Percentiles rank a stretch among this genome's conserved stretches.
Conservation (phyloP, 2,329 filamentous ascomycete species). For the Gaeumannomyces sp. region DNA sequence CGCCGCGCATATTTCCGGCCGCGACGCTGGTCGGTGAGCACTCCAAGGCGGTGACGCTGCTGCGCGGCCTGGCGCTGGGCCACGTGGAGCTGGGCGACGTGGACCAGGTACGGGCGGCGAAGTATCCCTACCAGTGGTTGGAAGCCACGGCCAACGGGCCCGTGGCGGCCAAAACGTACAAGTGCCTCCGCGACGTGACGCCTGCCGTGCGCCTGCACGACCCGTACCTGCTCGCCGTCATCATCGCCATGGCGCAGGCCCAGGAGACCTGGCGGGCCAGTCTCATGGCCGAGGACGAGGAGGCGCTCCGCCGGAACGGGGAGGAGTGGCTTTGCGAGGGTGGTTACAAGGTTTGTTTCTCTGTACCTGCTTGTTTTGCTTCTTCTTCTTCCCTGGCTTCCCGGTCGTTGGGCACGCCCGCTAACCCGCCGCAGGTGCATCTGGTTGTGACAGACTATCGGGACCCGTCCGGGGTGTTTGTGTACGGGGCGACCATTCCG, state of each 20-base stretch:
- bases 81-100: not conserved
- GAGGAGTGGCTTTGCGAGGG: not conserved
- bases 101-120: not conserved
- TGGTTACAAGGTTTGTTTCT: not conserved
- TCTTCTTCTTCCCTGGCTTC: not conserved
- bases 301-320: not conserved
- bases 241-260: not conserved
- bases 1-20: not conserved
- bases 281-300: not conserved
- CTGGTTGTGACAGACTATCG: not conserved
- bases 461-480: not conserved
- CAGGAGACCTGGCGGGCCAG: not conserved
- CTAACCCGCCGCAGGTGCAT: not conserved
- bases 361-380: not conserved
- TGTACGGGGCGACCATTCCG: not conserved
- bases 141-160: not conserved
- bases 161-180: not conserved
- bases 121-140: too few species aligned
- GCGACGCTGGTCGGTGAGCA: not conserved
- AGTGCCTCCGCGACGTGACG: not conserved
- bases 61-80: not conserved
- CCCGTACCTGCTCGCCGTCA: not conserved
- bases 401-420: too few species aligned
- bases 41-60: not conserved
- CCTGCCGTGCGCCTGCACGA: not conserved